Evolutionary conservation across 2,329 filamentous ascomycete genomes (phyloP), one percentile per base, ranked within the genome.

Genomic region (Paecilomyces formosus): DNA sequence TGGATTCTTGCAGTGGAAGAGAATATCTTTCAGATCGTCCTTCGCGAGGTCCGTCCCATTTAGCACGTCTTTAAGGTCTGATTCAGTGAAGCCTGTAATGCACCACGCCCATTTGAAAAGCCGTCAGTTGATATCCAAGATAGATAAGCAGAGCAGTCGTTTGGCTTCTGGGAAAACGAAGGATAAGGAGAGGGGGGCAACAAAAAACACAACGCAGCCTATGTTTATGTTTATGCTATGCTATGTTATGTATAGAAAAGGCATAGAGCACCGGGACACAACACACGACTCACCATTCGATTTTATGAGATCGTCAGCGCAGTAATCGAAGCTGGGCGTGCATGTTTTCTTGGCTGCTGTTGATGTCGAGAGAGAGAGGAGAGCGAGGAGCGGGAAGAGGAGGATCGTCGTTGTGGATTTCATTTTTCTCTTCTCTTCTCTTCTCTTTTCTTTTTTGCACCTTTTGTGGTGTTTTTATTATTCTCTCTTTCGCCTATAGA

Each of bases 241-340:
- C n/a, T n/a, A n/a, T n/a, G n/a, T n/a, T n/a, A n/a, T n/a, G n/a
- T n/a, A n/a, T n/a, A n/a, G n/a, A n/a, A n/a, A n/a, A n/a, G n/a
- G n/a, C n/a, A n/a, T n/a, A n/a, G n/a, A n/a, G n/a, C n/a, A n/a
- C n/a, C n/a, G n/a, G n/a, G n/a, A 3, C 24, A 26, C 6, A 3
- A 26, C 24, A 26, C 2, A 26, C 3, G 6, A 22, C 59, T 53
- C 57, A 72, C 70, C 70, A 53, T 72, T 70, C 1, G 62, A 63
- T 15, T 66, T 62, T 21, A 70, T 64, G 26, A 72, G 58, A 11
- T 63, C 60, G 28, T 65, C 63, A 0, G 70, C 66, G 60, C 70
- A 72, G 58, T 72, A 72, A 55, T 72, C 70, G 55, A 72, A 72
- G 58, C 70, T 72, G 6, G 70, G 70, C 0, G 69, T 71, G 55